Conservation (phyloP, 768 basidiomycete species). For the Pilatotrama ljubarskyi region DNA sequence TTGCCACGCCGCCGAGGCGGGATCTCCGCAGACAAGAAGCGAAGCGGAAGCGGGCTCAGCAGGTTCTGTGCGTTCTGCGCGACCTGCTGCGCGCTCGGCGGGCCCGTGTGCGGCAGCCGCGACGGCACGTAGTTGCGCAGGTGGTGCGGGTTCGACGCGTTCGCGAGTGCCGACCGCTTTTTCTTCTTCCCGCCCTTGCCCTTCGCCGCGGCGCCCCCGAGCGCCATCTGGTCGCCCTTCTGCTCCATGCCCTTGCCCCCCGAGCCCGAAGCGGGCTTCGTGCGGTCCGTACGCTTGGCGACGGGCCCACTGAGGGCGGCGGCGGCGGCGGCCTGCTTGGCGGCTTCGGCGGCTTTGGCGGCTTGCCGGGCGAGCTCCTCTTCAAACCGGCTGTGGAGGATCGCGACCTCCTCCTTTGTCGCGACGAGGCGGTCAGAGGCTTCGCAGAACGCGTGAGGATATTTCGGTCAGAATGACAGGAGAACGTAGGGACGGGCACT, state of each 20-base stretch:
- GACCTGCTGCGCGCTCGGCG: slow-evolving; percentile 39
- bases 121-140: slow-evolving; percentile 92
- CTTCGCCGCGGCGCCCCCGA: slow-evolving; percentile 20
- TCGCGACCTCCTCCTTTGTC: slow-evolving; percentile 67
- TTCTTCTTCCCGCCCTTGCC: slow-evolving; percentile 71
- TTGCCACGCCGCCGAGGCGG: slow-evolving; percentile 45
- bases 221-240: slow-evolving; percentile 2
- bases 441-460: slow-evolving; percentile 32
- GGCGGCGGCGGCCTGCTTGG: slow-evolving; percentile 50
- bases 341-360: slow-evolving; percentile 49
- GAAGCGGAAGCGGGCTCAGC: slow-evolving; percentile 60
- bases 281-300: slow-evolving; percentile 40
- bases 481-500: slow-evolving; percentile 44
- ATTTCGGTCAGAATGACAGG: slow-evolving; percentile 20
- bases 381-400: slow-evolving; percentile 69
- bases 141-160: slow-evolving; percentile 95
- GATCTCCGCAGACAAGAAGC: slow-evolving; percentile 70
- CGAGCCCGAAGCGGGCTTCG: slow-evolving; percentile 33
- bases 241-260: slow-evolving; percentile 22
- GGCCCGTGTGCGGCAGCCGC: slow-evolving; percentile 55
- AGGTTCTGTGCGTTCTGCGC: slow-evolving; percentile 46
- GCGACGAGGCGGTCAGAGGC: slow-evolving; percentile 72
- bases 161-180: slow-evolving; percentile 88
- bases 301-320: slow-evolving; percentile 38
- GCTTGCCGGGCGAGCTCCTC: slow-evolving; percentile 73